These are phyloP conservation scores for Ascochyta fabae DNA, from an alignment of 2,329 filamentous ascomycete genomes.

Conservation along the genomic window DNA sequence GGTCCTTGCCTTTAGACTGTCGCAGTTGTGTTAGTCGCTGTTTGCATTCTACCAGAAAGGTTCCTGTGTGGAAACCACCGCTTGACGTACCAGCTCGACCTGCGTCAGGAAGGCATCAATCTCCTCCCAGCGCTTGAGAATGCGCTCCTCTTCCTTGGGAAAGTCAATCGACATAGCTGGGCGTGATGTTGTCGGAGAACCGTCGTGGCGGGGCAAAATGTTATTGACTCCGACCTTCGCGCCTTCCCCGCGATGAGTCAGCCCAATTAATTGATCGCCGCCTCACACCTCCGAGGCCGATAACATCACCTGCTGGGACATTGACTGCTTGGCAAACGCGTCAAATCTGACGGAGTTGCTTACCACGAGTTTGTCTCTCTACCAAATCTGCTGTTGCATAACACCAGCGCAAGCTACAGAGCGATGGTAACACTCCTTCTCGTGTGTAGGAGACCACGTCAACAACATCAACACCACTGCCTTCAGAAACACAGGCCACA, in stretches of 20 bases:
- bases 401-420: neutral
- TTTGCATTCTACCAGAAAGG: neutral
- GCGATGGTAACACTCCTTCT: neutral
- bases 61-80: too few relatives aligned
- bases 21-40: conserved; percentile 1
- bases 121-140: conserved; percentile 86
- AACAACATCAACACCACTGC: neutral
- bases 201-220: conserved; percentile 33
- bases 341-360: neutral
- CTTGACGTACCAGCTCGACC: conserved; percentile 68
- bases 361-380: neutral
- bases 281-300: conserved; percentile 1
- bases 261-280: conserved; percentile 5
- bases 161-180: conserved; percentile 83
- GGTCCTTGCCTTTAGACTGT: conserved; percentile 74
- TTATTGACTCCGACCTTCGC: conserved; percentile 18
- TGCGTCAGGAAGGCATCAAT: conserved; percentile 90
- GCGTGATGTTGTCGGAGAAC: conserved; percentile 27
- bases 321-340: neutral
- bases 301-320: neutral
- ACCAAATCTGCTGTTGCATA: neutral
- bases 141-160: conserved; percentile 84
- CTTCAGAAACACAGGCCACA: neutral
- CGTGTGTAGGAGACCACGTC: too few relatives aligned
- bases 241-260: conserved; percentile 18